Evolutionary conservation across 768 basidiomycete species (phyloP).

Genomic region (Termitomyces sp.): DNA sequence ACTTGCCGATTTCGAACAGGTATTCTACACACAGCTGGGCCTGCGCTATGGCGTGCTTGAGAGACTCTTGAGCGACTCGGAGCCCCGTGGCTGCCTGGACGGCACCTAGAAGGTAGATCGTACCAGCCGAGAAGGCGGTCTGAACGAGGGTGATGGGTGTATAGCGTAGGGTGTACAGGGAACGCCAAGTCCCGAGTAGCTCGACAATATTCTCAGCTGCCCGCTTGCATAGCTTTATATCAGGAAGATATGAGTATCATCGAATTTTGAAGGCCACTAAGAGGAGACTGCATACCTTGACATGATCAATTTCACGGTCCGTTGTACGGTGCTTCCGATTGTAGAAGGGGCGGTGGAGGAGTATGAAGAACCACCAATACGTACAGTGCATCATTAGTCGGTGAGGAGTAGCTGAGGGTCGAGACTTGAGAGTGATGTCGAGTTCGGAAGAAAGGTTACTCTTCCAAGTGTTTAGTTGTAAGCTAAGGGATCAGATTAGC

Average conservation of each 20-base stretch:
- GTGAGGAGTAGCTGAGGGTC: conserved; percentile 47
- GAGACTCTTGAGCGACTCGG: conserved; percentile 44
- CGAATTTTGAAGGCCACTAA: conserved; percentile 12
- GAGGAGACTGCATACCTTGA: conserved; percentile 38
- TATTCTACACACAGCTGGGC: conserved; percentile 46
- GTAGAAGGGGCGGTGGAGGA: conserved; percentile 58
- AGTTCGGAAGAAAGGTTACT: conserved; percentile 41
- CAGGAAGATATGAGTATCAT: conserved; percentile 15
- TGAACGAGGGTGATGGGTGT: conserved; percentile 57
- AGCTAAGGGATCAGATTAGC: conserved; percentile 20
- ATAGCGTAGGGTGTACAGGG: conserved; percentile 53
- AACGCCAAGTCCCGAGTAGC: conserved; percentile 45
- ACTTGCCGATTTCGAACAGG: conserved; percentile 49
- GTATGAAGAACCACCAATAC: conserved; percentile 58
- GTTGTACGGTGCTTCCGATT: conserved; percentile 36
- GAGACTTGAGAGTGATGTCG: conserved; percentile 45
- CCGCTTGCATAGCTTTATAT: conserved; percentile 43
- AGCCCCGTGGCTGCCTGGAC: conserved; percentile 48
- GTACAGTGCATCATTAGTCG: conserved; percentile 52
- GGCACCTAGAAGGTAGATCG: conserved; percentile 51
- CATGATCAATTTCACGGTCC: conserved; percentile 44
- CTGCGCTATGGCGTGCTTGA: conserved; percentile 38
- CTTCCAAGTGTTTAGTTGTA: conserved; percentile 49
- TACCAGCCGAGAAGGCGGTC: conserved; percentile 56
- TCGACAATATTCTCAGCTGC: conserved; percentile 56